Percentiles rank a stretch among this genome's conserved stretches.
phyloP scores from a whole-genome alignment of 148 eudicot species.

The Cornus suecica region DNA sequence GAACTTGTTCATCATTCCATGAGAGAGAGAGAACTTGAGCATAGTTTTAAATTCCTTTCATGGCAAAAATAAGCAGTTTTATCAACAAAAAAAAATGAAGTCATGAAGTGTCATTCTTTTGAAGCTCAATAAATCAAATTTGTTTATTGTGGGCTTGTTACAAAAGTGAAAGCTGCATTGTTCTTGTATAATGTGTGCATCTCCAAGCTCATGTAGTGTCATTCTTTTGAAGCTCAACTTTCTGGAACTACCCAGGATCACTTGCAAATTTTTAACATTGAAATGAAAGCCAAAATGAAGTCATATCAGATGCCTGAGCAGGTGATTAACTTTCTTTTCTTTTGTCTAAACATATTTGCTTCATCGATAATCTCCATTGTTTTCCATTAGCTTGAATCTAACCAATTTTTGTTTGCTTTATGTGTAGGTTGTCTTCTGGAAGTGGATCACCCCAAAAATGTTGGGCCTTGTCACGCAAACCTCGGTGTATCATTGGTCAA shows the following conservation, averaged over 20 bases:
- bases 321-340: slow-evolving; percentile 27
- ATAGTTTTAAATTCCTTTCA: background rate
- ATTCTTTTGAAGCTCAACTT: slow-evolving; percentile 66
- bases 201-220: slow-evolving; percentile 12
- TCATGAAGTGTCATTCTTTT: too few relatives aligned
- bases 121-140: too few relatives aligned
- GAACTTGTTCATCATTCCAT: background rate
- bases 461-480: slow-evolving; percentile 93
- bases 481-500: slow-evolving; percentile 96
- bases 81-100: too few relatives aligned
- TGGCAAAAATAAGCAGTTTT: background rate
- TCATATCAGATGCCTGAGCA: slow-evolving; percentile 96
- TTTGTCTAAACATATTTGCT: background rate
- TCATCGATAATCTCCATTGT: background rate
- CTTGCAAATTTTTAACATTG: slow-evolving; percentile 86
- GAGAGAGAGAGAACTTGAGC: background rate
- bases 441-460: slow-evolving; percentile 86
- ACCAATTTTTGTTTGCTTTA: background rate
- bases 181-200: background rate
- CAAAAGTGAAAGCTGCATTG: background rate
- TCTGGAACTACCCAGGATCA: slow-evolving; percentile 92
- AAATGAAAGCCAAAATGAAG: slow-evolving; percentile 79
- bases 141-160: background rate
- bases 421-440: slow-evolving; percentile 89
- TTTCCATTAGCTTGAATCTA: too few relatives aligned